Conservation (phyloP, 192 early-diverging fungal species). For the Coemansia sp. region DNA sequence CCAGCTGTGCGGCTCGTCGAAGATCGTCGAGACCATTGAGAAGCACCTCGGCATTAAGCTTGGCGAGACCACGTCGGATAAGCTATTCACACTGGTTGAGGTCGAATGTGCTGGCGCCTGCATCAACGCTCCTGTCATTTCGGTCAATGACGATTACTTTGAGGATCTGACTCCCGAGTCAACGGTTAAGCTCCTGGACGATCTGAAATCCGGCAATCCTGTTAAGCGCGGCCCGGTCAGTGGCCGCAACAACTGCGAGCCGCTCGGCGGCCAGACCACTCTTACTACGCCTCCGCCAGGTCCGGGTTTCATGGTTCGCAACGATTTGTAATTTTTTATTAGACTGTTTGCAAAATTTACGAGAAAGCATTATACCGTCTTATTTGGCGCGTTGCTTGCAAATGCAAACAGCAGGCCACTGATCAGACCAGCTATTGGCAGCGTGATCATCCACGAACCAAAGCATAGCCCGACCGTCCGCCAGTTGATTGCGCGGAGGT, state of each 20-base stretch:
- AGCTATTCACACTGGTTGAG: constrained; percentile 96
- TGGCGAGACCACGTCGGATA: constrained; percentile 91
- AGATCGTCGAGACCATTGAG: constrained; percentile 86
- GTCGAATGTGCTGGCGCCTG: constrained; percentile 99
- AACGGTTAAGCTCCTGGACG: constrained; percentile 84
- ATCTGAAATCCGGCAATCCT: constrained; percentile 75
- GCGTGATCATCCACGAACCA: constrained; percentile 73
- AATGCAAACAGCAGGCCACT: constrained; percentile 71
- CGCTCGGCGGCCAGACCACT: constrained; percentile 74
- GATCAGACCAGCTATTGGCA: constrained; percentile 66
- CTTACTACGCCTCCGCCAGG: constrained; percentile 85
- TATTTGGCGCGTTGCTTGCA: constrained; percentile 55
- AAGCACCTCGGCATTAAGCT: constrained; percentile 87
- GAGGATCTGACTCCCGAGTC: constrained; percentile 95
- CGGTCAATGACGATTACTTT: constrained; percentile 98
- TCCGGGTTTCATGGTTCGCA: constrained; percentile 85
- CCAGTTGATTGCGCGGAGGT: constrained; percentile 72
- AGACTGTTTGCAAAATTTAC: not conserved
- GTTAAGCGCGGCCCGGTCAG: constrained; percentile 81
- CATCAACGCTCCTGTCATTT: constrained; percentile 95
- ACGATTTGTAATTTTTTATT: constrained; percentile 64
- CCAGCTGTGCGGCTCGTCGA: constrained; percentile 89
- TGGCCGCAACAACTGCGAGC: constrained; percentile 88
- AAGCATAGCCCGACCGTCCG: constrained; percentile 62
- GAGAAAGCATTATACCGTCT: constrained; percentile 13